Conservation (phyloP, 2,329 filamentous ascomycete species). For the Curvularia sp. region DNA sequence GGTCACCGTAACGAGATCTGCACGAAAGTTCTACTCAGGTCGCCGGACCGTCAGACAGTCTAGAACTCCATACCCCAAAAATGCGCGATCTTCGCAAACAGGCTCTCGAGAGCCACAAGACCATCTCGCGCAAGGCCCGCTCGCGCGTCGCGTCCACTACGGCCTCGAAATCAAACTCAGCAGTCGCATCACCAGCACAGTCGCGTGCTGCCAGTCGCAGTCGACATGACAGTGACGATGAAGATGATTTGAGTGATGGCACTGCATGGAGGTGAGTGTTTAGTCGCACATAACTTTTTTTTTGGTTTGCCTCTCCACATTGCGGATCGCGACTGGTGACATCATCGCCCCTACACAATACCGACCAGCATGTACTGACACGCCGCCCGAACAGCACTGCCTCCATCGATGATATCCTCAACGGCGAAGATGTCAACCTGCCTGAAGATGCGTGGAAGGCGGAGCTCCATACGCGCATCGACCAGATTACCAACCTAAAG, state of each 20-base stretch:
- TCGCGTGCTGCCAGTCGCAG: constrained; percentile 62
- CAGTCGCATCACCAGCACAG: constrained; percentile 63
- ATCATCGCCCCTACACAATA: constrained; percentile 28
- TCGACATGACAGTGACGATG: constrained; percentile 70
- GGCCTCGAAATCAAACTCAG: constrained; percentile 66
- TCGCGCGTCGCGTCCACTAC: constrained; percentile 64
- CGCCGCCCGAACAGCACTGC: constrained; percentile 57
- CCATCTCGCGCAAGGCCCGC: constrained; percentile 71
- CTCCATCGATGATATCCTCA: constrained; percentile 71
- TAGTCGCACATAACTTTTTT: constrained; percentile 14
- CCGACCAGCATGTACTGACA: constrained; percentile 34
- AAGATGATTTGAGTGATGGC: constrained; percentile 67
- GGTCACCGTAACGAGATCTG: not conserved
- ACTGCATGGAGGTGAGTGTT: constrained; percentile 63
- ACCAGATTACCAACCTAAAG: constrained; percentile 78
- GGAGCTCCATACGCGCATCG: constrained; percentile 70
- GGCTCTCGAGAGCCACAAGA: constrained; percentile 76
- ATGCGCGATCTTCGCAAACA: constrained; percentile 73
- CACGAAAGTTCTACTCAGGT: not conserved
- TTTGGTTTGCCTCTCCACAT: constrained; percentile 8
- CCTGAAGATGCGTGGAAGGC: constrained; percentile 65
- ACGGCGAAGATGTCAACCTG: constrained; percentile 58
- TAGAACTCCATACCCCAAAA: constrained; percentile 10
- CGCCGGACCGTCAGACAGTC: not conserved
- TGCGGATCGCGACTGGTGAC: constrained; percentile 25